Evolutionary conservation across 176 grass and related monocot species (phyloP), one percentile per base, ranked within the genome.

Genomic region (Musa acuminata): DNA sequence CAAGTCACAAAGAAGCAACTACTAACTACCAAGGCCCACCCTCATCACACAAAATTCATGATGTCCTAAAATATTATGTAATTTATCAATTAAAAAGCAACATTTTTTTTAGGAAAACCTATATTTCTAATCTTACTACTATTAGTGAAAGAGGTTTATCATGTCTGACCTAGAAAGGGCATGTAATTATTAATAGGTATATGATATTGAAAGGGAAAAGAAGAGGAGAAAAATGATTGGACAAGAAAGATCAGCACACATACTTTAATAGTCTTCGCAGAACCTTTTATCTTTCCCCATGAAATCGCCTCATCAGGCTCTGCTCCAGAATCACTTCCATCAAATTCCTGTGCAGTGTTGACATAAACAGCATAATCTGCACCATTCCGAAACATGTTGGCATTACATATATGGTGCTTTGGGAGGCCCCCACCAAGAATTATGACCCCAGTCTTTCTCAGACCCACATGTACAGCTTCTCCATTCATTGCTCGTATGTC

Each of bases 341-440:
- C 94, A 80, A 93, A 98, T 72, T 98, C 90, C 81, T 98, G 88
- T 77, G 86, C 94, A 23, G 94, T 98, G 82, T 98, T 98, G 64
- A 98, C 87, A 59, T 91, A 98, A 55, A 98, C 94, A 55, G 86
- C 94, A 89, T 91, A 98, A 64, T 98, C 94, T 17, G 94, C 84
- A 25, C 94, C 94, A 78, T 93, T 98, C 11, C 94, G 85, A 52
- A 98, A 85, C 94, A 98, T 98, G 84, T 98, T 98, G 60, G 94
- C 94, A 80, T 98, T 98, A 78, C 90, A 91, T 81, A 98, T 93
- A 70, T 98, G 94, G 77, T 98, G 94, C 72, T 98, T 98, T 13
- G 87, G 90, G 71, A 93, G 84, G 51, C 94, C 94, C 67, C 94
- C 94, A 69, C 90, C 94, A 60, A 93, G 84, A 80, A 93, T 71